These are phyloP conservation scores for Suillus placidus DNA, from an alignment of 768 basidiomycete species.

Conservation along the genomic window DNA sequence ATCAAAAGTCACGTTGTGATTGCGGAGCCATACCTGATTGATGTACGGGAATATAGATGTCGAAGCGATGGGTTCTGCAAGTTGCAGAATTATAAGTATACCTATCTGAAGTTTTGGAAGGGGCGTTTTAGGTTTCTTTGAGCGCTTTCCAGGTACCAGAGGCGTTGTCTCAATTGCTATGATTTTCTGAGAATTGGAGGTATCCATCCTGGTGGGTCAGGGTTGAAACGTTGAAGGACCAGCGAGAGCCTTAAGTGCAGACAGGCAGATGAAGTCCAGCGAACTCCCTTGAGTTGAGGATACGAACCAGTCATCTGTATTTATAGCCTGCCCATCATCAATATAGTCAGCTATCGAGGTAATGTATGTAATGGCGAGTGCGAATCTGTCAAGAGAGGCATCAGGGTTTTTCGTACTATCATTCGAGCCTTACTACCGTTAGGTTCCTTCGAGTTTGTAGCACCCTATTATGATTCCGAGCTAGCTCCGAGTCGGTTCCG, in stretches of 20 bases:
- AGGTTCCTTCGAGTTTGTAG: no score
- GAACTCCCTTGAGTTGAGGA: not conserved
- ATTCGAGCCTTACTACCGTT: no score
- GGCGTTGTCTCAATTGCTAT: not conserved
- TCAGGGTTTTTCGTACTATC: no score
- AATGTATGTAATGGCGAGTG: not conserved
- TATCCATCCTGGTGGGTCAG: not conserved
- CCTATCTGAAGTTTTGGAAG: slow-evolving; percentile 49
- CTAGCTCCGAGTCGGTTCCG: no score
- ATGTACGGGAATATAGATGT: slow-evolving; percentile 54
- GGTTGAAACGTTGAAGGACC: not conserved
- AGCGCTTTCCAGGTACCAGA: not conserved
- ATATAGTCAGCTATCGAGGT: not conserved
- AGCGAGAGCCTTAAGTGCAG: not conserved
- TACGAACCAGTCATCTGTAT: not conserved
- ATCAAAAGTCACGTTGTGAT: not conserved
- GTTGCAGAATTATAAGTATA: slow-evolving; percentile 44
- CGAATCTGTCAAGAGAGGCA: not conserved
- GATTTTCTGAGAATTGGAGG: not conserved
- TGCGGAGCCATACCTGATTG: slow-evolving; percentile 39
- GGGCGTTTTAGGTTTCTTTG: slow-evolving; percentile 37
- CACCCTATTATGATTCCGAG: no score
- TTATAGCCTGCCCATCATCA: not conserved
- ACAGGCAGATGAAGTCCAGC: not conserved
- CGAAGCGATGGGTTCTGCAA: slow-evolving; percentile 50